A percentile compares a stretch with the other conserved stretches of the same genome.
Conservation (phyloP, 768 basidiomycete species). For the Lactarius trivialis region DNA sequence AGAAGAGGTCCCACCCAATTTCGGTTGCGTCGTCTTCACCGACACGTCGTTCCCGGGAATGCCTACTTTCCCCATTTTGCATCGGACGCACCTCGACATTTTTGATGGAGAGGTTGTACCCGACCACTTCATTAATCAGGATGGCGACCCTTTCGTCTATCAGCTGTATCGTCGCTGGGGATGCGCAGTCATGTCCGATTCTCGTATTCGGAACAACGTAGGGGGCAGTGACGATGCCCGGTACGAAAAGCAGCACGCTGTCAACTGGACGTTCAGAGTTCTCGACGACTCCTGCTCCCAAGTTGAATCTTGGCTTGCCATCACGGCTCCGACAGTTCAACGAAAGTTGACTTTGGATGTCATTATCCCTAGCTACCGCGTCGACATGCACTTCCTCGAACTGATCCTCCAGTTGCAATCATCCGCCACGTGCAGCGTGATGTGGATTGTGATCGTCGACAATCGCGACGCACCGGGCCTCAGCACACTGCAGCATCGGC, state of each 20-base stretch:
- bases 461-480: constrained; percentile 41
- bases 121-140: constrained; percentile 49
- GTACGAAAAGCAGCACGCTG: constrained; percentile 40
- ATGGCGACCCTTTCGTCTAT: constrained; percentile 51
- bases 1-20: constrained; percentile 36
- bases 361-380: constrained; percentile 51
- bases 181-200: constrained; percentile 40
- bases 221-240: constrained; percentile 43
- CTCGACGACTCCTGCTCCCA: constrained; percentile 37
- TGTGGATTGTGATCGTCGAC: constrained; percentile 56
- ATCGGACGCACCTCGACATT: constrained; percentile 49
- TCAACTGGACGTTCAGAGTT: constrained; percentile 44
- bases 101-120: constrained; percentile 48
- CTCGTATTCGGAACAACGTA: constrained; percentile 38
- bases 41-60: constrained; percentile 51
- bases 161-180: constrained; percentile 56
- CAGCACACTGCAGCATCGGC: constrained; percentile 35
- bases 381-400: constrained; percentile 39
- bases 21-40: constrained; percentile 54
- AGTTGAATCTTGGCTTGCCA: constrained; percentile 35
- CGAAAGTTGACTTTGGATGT: constrained; percentile 47
- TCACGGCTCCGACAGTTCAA: constrained; percentile 22
- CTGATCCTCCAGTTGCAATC: constrained; percentile 39
- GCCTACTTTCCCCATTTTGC: constrained; percentile 56
- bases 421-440: constrained; percentile 39